Evolutionary conservation across 2,329 filamentous ascomycete genomes (phyloP).

Genomic region (Meredithiella fracta): DNA sequence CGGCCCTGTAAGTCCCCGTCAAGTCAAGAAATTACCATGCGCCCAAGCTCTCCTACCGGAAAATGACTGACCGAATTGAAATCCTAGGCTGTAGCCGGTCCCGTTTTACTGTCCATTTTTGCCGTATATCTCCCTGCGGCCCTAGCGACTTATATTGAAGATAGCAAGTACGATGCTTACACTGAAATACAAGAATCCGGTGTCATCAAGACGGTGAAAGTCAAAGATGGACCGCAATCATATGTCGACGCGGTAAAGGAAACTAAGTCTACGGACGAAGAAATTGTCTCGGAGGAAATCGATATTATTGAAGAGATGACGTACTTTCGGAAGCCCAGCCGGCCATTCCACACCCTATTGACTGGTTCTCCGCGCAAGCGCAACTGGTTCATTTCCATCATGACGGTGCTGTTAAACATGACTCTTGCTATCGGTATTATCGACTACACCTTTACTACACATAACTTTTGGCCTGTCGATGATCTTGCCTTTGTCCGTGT

Average conservation of each 20-base stretch:
- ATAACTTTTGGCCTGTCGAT: constrained; percentile 49
- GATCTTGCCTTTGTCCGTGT: constrained; percentile 74
- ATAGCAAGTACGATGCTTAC: constrained; percentile 40
- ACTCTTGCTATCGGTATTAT: constrained; percentile 50
- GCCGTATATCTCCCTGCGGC: constrained; percentile 51
- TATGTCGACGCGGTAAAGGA: neutral
- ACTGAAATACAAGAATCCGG: constrained; percentile 44
- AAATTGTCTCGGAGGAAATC: constrained; percentile 22
- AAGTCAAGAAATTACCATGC: neutral
- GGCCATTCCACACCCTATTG: constrained; percentile 49
- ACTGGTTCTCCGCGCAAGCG: constrained; percentile 59
- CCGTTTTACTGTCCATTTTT: constrained; percentile 39
- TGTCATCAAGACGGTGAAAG: constrained; percentile 17
- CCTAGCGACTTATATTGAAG: constrained; percentile 38
- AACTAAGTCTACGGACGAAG: neutral
- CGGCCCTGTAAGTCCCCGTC: constrained; percentile 18
- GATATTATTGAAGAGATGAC: constrained; percentile 30
- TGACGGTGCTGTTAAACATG: constrained; percentile 58
- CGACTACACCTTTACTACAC: constrained; percentile 64
- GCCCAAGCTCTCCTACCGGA: no score
- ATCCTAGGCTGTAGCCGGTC: constrained; percentile 16
- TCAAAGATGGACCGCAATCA: neutral
- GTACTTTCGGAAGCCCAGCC: constrained; percentile 28
- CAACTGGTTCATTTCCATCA: constrained; percentile 47
- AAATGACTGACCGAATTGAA: no score